These are phyloP conservation scores for Patellifolia procumbens DNA, from an alignment of 179 eudicot genomes.

Conservation along the genomic window DNA sequence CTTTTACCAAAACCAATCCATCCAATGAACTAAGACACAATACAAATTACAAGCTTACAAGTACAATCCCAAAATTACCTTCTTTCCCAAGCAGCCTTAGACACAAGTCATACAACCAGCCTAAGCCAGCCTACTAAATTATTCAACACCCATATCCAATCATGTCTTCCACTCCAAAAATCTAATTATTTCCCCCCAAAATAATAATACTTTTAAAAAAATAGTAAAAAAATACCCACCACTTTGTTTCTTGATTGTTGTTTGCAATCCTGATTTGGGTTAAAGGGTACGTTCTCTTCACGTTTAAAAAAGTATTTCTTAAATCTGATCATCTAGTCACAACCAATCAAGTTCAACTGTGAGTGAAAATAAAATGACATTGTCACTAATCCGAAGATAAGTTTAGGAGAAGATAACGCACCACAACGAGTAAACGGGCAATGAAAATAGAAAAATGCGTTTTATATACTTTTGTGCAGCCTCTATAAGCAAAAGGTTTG, in stretches of 20 bases:
- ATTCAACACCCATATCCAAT: background rate
- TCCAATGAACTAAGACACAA: background rate
- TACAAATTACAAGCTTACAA: no score
- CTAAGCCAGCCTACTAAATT: slow-evolving; percentile 1
- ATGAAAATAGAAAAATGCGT: slow-evolving; percentile 4
- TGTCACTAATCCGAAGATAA: no score
- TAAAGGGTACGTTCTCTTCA: no score
- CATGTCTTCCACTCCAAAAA: slow-evolving; percentile 9
- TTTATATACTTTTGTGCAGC: slow-evolving; percentile 18
- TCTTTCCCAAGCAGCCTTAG: background rate
- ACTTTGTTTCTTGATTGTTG: background rate
- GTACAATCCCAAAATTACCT: background rate
- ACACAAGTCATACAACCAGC: background rate
- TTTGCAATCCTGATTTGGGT: no score
- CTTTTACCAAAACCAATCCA: background rate
- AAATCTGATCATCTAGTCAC: no score
- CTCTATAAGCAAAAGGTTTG: slow-evolving; percentile 26
- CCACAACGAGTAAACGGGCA: no score
- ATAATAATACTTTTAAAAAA: background rate
- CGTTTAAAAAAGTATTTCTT: no score
- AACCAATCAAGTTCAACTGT: no score
- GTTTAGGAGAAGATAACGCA: no score
- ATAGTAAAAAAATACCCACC: background rate
- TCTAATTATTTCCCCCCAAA: background rate
- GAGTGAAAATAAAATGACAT: no score